A percentile compares a stretch with the other conserved stretches of the same genome.
phyloP scores from a whole-genome alignment of 352 stramenopile genomes.

The Phytophthora lateralis region DNA sequence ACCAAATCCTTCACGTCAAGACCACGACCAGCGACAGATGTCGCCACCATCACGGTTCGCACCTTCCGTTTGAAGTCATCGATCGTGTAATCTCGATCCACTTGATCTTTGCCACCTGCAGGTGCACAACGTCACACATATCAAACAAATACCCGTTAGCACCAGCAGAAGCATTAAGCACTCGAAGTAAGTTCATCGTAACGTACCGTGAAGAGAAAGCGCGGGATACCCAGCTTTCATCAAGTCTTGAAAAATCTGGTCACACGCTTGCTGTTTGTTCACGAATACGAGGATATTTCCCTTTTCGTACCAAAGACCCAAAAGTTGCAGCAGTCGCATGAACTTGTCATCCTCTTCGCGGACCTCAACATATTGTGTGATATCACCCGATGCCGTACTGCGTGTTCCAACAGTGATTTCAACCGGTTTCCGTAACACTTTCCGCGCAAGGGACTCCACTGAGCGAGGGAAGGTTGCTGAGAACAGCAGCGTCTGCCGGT shows the following conservation, averaged over 20 bases:
- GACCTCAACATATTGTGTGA: slow-evolving; percentile 98
- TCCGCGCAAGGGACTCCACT: slow-evolving; percentile 90
- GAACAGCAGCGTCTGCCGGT: slow-evolving; percentile 96
- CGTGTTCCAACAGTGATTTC: slow-evolving; percentile 97
- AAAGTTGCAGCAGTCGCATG: slow-evolving; percentile 96
- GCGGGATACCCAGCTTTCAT: slow-evolving; percentile 96
- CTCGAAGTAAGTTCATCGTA: too few species aligned
- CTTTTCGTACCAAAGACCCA: slow-evolving; percentile 96
- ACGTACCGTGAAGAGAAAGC: slow-evolving; percentile 95
- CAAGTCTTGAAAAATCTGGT: slow-evolving; percentile 97
- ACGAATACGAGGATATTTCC: slow-evolving; percentile 99
- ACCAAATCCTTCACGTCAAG: slow-evolving; percentile 98
- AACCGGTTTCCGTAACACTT: slow-evolving; percentile 94
- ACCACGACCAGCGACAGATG: slow-evolving; percentile 96
- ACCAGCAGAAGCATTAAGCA: background rate
- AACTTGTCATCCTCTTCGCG: slow-evolving; percentile 99
- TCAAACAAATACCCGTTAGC: slow-evolving; percentile 12
- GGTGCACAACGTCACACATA: slow-evolving; percentile 12
- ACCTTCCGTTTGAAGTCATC: slow-evolving; percentile 98
- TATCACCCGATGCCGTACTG: slow-evolving; percentile 96
- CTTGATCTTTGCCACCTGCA: slow-evolving; percentile 97
- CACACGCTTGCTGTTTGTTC: slow-evolving; percentile 97
- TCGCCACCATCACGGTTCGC: slow-evolving; percentile 93
- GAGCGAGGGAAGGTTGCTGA: slow-evolving; percentile 97
- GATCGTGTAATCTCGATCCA: slow-evolving; percentile 99